A percentile compares a stretch with the other conserved stretches of the same genome.
Conservation (phyloP, 257 asterid species). For the Cynanchum wilfordii region DNA sequence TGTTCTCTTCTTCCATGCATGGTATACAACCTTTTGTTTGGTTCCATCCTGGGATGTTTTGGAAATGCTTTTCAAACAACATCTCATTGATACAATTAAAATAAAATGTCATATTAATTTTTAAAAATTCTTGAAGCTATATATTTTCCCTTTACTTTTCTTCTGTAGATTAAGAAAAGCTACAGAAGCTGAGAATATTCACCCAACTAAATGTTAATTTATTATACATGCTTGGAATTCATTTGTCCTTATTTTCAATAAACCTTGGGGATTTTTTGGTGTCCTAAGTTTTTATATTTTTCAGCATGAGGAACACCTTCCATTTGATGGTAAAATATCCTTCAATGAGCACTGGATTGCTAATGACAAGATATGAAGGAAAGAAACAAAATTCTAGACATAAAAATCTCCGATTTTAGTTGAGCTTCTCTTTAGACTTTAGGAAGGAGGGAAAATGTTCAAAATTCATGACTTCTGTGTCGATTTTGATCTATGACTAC, state of each 20-base stretch:
- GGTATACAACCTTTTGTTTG: neutral
- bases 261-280: neutral
- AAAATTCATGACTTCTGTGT: neutral
- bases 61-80: too few relatives aligned
- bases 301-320: neutral
- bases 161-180: too few relatives aligned
- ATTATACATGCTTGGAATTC: neutral
- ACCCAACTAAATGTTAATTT: neutral
- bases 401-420: neutral
- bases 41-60: neutral
- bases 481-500: conserved; percentile 25
- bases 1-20: neutral
- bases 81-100: too few relatives aligned
- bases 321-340: neutral
- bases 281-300: neutral
- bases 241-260: neutral
- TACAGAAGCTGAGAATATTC: too few relatives aligned
- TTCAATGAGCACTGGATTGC: neutral
- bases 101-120: too few relatives aligned
- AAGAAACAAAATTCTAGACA: neutral
- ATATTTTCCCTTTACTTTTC: too few relatives aligned
- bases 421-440: neutral
- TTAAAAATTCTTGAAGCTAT: too few relatives aligned
- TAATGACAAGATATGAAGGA: neutral
- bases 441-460: neutral